These are phyloP conservation scores for Colletotrichum incanum DNA, from an alignment of 2,329 filamentous ascomycete genomes.

Conservation along the genomic window DNA sequence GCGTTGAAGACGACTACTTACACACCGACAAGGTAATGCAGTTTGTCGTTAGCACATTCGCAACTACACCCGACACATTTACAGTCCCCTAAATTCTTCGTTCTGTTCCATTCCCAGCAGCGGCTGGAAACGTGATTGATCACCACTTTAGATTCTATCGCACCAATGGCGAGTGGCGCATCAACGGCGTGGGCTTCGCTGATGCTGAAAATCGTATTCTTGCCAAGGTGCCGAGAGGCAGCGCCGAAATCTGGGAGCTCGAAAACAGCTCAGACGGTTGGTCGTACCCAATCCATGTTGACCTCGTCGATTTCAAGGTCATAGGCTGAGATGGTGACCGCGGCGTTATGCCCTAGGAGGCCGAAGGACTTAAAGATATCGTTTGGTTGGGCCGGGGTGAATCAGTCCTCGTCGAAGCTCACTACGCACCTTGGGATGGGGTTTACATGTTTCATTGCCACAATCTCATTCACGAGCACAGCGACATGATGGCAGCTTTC, in stretches of 20 bases:
- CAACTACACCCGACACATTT: slow-evolving; percentile 54
- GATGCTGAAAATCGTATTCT: slow-evolving; percentile 64
- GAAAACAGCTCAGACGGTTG: slow-evolving; percentile 65
- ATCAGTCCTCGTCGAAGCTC: slow-evolving; percentile 55
- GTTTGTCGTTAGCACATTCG: slow-evolving; percentile 62
- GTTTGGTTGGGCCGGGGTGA: slow-evolving; percentile 68
- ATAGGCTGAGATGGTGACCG: slow-evolving; percentile 62
- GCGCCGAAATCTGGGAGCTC: slow-evolving; percentile 65
- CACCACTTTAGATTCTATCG: slow-evolving; percentile 63
- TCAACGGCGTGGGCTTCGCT: slow-evolving; percentile 65
- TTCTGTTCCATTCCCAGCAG: slow-evolving; percentile 56
- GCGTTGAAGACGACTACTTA: slow-evolving; percentile 63
- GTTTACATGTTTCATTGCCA: slow-evolving; percentile 44
- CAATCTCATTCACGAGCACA: slow-evolving; percentile 62
- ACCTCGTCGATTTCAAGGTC: slow-evolving; percentile 72
- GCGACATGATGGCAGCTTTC: slow-evolving; percentile 64
- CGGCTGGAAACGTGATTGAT: slow-evolving; percentile 53
- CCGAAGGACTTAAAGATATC: slow-evolving; percentile 70
- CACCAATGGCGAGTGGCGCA: slow-evolving; percentile 61
- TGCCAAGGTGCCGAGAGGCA: slow-evolving; percentile 62
- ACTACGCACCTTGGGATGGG: slow-evolving; percentile 20
- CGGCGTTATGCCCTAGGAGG: slow-evolving; percentile 66
- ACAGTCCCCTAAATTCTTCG: slow-evolving; percentile 53
- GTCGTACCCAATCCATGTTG: slow-evolving; percentile 71
- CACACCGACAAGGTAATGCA: slow-evolving; percentile 68